Percentiles rank a stretch among this genome's conserved stretches.
Conservation (phyloP, 768 basidiomycete species). For the Lentinula aciculospora region DNA sequence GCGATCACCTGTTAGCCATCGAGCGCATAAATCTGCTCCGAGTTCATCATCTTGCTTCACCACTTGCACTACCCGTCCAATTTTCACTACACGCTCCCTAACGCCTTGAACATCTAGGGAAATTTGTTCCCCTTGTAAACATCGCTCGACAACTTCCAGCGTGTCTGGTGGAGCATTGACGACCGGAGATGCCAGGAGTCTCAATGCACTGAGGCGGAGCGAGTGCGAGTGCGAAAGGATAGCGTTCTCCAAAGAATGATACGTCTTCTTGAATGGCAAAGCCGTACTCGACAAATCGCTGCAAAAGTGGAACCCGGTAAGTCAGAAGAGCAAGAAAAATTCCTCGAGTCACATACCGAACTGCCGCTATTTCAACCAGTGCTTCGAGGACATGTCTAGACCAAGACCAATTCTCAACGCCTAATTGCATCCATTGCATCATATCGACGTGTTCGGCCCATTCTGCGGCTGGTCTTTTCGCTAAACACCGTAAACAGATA, state of each 20-base stretch:
- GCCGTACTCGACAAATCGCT: constrained; percentile 13
- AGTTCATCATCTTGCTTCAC: constrained; percentile 49
- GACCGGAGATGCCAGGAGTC: constrained; percentile 51
- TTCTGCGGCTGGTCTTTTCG: constrained; percentile 32
- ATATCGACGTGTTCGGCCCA: constrained; percentile 48
- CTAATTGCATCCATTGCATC: constrained; percentile 37
- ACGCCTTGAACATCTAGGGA: constrained; percentile 74
- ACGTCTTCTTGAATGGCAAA: constrained; percentile 42
- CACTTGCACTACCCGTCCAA: constrained; percentile 63
- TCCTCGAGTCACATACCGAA: constrained; percentile 30
- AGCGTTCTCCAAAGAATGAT: constrained; percentile 42
- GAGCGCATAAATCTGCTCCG: constrained; percentile 56
- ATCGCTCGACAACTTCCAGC: constrained; percentile 54
- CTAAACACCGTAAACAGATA: constrained; percentile 51
- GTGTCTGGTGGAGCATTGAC: constrained; percentile 37
- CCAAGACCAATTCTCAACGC: constrained; percentile 51
- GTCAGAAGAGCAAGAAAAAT: not conserved
- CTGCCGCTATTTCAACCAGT: constrained; percentile 39
- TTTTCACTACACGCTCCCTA: constrained; percentile 77
- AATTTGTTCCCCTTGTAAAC: constrained; percentile 78
- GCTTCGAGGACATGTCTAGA: constrained; percentile 52
- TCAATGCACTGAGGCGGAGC: constrained; percentile 60
- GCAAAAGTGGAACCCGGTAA: constrained; percentile 15
- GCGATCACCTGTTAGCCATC: constrained; percentile 69
- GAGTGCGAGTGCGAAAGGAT: constrained; percentile 69